Evolutionary conservation across 805 yeast species (phyloP), one percentile per base, ranked within the genome.

Genomic region (Ogataea nitratoaversa): DNA sequence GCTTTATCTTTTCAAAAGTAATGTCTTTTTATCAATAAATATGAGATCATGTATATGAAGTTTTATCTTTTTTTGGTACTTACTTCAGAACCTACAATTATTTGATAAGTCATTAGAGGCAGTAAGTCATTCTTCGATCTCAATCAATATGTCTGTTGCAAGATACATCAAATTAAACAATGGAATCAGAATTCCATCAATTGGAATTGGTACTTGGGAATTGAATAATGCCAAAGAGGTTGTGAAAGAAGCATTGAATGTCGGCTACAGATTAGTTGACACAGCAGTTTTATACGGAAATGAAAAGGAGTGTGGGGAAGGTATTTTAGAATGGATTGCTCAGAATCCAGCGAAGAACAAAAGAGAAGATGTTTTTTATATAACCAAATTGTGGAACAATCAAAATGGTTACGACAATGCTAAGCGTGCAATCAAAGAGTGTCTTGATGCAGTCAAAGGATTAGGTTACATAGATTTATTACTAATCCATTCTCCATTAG

Each of bases 311-410:
- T 76, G 73, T 19, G 78, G 77, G 4, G 57, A 66, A 28, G 81
- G 79, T 3, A 71, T 76, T 9, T 14, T 38, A 9, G 47, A 62
- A 30, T 73, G 72, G 68, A 33, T 73, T 3, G 38, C 55, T 3
- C 66, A 67, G 23, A 60, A 61, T 34, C 68, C 71, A 0, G 35
- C 41, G 3, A 42, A 56, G 48, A 55, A 65, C 40, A 72, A 67
- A 43, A 64, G 83, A 38, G 70, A 66, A 32, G 80, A 75, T 22
- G 72, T 79, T 8, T 73, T 68, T 45, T 78, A 83, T 60, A 80
- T 88, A 8, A 80, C 93, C 5, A 86, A 86, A 55, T 55, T 84
- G 17, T 83, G 91, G 91, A 77, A 82, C 50, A 67, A 70, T 32
- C 76, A 78, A 46, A 76, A 76, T 44, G 85, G 86, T 0, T 79